Base-by-base conservation (phyloP, 306 rosid genomes). In the Quercus alba region DNA sequence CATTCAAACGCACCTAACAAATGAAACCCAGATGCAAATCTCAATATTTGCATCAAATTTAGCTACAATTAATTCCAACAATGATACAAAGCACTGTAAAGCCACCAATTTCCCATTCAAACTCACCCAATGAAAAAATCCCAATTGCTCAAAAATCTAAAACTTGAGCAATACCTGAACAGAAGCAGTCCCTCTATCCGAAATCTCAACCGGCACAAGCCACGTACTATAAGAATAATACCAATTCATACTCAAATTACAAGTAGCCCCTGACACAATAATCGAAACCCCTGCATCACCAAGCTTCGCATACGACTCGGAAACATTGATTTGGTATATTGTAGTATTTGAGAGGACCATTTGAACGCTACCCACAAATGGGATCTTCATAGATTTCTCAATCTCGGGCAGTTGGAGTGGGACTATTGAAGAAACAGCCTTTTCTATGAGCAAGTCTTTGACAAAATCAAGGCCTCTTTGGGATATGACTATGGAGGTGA, bases 201-300 rank as follows among this genome's bases (percentile, higher is more conserved):
- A 85, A 83, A 95, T 74, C 80, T 83, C 77, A 75, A 90, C 73
- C 9, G 98, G 98, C 38, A 81, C 79, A 81, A 89, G 49, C 99
- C 99, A 93, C 23, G 88, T 91, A 55, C 86, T 89, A 58, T 89
- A 90, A 11, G 90, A 84, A 77, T 95, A 93, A 78, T 81, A 75
- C 99, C 98, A 95, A 87, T 85, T 82, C 92, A 91, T 86, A 81
- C 91, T 90, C 85, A 93, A 74, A 86, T 82, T 87, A 78, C 99
- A 95, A 68, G 93, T 91, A 75, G 86, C 78, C 30, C 85, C 91
- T 7, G 96, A 91, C 80, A 93, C 89, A 54, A 90, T 46, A 70
- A 95, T 81, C 2, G 81, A 81, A 81, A 93, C 74, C 11, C 96
- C 97, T 12, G 82, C 73, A 31, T 88, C 94, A 2, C 93, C 88